Base-by-base conservation (phyloP, 148 eudicot species). In the Amaranthus cruentus region DNA sequence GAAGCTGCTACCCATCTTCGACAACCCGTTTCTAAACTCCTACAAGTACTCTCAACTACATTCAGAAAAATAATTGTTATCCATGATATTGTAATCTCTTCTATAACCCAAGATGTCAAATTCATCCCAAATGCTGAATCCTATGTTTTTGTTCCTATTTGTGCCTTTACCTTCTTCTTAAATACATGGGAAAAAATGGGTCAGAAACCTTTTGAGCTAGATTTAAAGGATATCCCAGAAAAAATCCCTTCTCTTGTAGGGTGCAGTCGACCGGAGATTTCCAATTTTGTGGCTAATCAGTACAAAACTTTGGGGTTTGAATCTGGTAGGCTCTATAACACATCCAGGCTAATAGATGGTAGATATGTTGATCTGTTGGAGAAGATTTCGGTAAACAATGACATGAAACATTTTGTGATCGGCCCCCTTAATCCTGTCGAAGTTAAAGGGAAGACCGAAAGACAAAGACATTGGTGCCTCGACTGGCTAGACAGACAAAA, bases 291-390 rank as follows among this genome's bases (percentile, higher is more conserved):
- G 4, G 14, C 3, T 3, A 8, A 50, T 42, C 79, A 80, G 63
- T 4, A 13, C 0, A 63, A 66, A 49, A n/a, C 52, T 42, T 12
- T 38, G 4, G 77, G 81, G 9, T 63, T 70, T 48, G 47, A 55
- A 13, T 69, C 82, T 9, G 90, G 86, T 42, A 71, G 15, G 5
- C 73, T 84, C 18, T 77, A 50, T 50, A 83, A 87, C 63, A 60
- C 84, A 0, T 58, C 70, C 65, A 76, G 73, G 57, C 59, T 76
- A 43, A 81, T 83, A 3, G 86, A 87, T 12, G 82, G 83, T 7
- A 59, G 65, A 48, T 84, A 61, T 55, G 28, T 84, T 4, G 77
- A 87, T 4, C 67, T 79, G 4, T 46, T 75, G 12, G 71, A 55
- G 9, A 71, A 44, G 46, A 51, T 77, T 15, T 53, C 72, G 5